Evolutionary conservation across 371 early-diverging fungal species (phyloP), one percentile per base, ranked within the genome.

Genomic region (Mortierella sp.): DNA sequence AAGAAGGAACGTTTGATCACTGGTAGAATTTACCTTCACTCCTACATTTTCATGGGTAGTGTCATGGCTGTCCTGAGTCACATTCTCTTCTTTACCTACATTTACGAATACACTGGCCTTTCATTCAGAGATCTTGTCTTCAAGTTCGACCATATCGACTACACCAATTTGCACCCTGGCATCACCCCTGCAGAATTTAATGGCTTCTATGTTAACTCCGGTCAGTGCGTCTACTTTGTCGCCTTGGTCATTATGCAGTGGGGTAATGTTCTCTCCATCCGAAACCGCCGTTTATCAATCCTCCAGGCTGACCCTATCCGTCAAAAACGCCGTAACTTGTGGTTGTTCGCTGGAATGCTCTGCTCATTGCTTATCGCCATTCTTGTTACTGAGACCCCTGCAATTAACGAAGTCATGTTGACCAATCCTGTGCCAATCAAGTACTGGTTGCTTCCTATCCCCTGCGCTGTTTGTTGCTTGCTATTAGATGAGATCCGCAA

Each of bases 401-500:
- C 86, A 13, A 86, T 90, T 58, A 88, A 93, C 43, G 47, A 61
- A 15, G 78, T 90, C 19, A 88, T 95, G 47, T 64, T 84, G 19
- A 94, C 93, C 1, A 77, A 84, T 12, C 84, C 87, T 6, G 87
- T 95, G 29, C 94, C 94, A 8, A 82, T 86, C 32, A 77, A 88
- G 82, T 91, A 85, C 74, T 95, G 93, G 91, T 87, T 92, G 68
- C 83, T 93, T 51, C 92, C 94, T 2, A 77, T 91, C 51, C 91
- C 88, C 1, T 89, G 89, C 82, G 89, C 90, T 2, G 40, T 83
- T 0, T 80, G 85, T 35, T 83, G 90, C 57, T 53, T 90, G 34
- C 12, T 84, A 15, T 82, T 87, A 63, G 92, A 90, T 66, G 91
- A 91, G 72, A 31, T 66, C 10, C 75, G 92, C 42, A 92, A 92